These are phyloP conservation scores for Hibiscus mutabilis DNA, from an alignment of 345 rosid genomes.

Conservation along the genomic window DNA sequence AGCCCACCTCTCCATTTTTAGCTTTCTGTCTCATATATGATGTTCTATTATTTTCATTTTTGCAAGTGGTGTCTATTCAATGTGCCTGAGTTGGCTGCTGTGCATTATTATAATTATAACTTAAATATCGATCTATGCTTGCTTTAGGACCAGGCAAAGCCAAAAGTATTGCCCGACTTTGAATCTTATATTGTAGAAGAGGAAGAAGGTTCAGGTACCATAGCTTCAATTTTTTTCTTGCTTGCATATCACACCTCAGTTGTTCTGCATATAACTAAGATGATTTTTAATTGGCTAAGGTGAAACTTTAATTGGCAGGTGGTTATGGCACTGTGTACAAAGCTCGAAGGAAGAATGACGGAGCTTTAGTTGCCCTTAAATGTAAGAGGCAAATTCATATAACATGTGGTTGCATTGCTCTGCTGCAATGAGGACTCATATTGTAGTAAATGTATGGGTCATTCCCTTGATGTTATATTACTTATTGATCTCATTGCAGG, in stretches of 20 bases:
- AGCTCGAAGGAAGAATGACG: conserved; percentile 66
- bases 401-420: not conserved
- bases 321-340: conserved; percentile 92
- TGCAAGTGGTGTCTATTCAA: not conserved
- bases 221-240: not conserved
- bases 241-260: not conserved
- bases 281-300: conserved; percentile 9
- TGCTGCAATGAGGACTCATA: not conserved
- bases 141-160: conserved; percentile 21
- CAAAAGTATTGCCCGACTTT: conserved; percentile 57
- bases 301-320: conserved; percentile 44
- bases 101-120: not conserved
- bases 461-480: conserved; percentile 9
- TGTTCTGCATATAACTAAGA: not conserved
- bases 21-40: not conserved
- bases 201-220: conserved; percentile 91
- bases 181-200: conserved; percentile 68
- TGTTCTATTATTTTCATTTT: not conserved
- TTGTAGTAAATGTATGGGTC: not conserved
- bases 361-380: conserved; percentile 77
- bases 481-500: conserved; percentile 35
- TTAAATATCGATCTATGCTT: not conserved
- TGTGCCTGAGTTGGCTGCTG: not conserved
- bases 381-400: conserved; percentile 41
- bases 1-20: conserved; percentile 12